Evolutionary conservation across 2,329 filamentous ascomycete genomes (phyloP).

Genomic region (Boeremia lycopersici): DNA sequence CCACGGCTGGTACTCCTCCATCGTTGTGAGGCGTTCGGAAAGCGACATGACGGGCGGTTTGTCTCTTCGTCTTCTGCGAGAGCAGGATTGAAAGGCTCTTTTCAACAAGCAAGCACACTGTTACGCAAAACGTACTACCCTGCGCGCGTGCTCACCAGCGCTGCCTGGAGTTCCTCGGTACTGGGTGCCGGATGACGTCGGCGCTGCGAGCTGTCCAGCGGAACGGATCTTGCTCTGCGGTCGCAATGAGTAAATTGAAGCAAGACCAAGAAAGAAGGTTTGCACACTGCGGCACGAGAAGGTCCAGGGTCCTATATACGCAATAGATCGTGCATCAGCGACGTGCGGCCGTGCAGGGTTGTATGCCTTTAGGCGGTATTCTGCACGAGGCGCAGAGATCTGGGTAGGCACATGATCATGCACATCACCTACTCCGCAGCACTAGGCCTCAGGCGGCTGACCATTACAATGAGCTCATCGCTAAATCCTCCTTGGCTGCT

Average conservation of each 20-base stretch:
- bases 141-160: constrained; percentile 8
- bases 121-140: background rate
- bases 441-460: constrained; percentile 18
- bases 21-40: constrained; percentile 46
- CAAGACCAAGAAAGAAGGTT: background rate
- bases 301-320: constrained; percentile 25
- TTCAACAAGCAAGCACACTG: background rate
- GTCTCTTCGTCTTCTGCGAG: background rate
- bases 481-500: background rate
- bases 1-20: constrained; percentile 51
- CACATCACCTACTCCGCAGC: constrained; percentile 20
- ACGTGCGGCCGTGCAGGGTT: constrained; percentile 23
- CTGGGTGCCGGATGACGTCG: constrained; percentile 7
- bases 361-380: constrained; percentile 15
- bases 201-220: background rate
- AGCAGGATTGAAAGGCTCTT: background rate
- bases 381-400: constrained; percentile 22
- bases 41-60: constrained; percentile 44
- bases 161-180: constrained; percentile 3
- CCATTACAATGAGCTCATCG: constrained; percentile 14
- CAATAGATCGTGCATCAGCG: constrained; percentile 12
- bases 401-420: constrained; percentile 29
- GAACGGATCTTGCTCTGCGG: background rate
- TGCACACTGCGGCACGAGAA: background rate
- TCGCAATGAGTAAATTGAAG: background rate